Conservation (phyloP, 163 green algal species). For the Chlorella variabilis region DNA sequence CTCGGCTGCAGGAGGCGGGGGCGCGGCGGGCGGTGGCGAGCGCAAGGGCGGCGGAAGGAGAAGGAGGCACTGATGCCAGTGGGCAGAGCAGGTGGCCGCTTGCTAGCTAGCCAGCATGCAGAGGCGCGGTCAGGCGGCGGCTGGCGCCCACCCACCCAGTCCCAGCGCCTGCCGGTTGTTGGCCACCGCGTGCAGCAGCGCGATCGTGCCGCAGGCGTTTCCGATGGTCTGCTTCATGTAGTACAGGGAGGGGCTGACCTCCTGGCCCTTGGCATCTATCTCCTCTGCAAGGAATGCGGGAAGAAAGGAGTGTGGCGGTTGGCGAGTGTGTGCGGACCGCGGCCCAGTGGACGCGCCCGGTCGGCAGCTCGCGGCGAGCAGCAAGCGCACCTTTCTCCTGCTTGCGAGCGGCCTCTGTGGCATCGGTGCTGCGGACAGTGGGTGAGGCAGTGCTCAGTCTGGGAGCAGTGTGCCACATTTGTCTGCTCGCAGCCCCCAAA, state of each 20-base stretch:
- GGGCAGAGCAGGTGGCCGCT: too few species aligned
- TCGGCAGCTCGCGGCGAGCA: too few species aligned
- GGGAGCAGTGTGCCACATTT: too few species aligned
- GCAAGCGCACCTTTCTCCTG: slow-evolving; percentile 28
- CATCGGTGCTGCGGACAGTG: too few species aligned
- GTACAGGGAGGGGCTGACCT: slow-evolving; percentile 61
- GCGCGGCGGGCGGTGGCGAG: neutral
- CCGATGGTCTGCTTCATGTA: slow-evolving; percentile 97
- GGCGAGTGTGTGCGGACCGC: too few species aligned
- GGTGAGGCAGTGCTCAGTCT: too few species aligned
- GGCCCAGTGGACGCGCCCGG: too few species aligned
- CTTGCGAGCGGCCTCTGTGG: slow-evolving; percentile 63
- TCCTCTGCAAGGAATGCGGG: slow-evolving; percentile 45
- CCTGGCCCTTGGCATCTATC: slow-evolving; percentile 19
- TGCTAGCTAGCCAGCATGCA: too few species aligned
- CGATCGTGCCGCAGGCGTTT: slow-evolving; percentile 98
- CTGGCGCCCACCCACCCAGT: neutral
- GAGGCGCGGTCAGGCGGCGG: too few species aligned
- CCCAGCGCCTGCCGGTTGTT: slow-evolving; percentile 6
- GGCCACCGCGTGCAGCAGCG: slow-evolving; percentile 78
- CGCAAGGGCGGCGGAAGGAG: neutral
- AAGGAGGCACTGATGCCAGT: too few species aligned
- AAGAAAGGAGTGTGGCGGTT: neutral
- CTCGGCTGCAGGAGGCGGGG: slow-evolving; percentile 22
- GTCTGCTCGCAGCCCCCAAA: too few species aligned